Evolutionary conservation across 2,329 filamentous ascomycete species (phyloP).

Genomic region (Xylaria sp.): DNA sequence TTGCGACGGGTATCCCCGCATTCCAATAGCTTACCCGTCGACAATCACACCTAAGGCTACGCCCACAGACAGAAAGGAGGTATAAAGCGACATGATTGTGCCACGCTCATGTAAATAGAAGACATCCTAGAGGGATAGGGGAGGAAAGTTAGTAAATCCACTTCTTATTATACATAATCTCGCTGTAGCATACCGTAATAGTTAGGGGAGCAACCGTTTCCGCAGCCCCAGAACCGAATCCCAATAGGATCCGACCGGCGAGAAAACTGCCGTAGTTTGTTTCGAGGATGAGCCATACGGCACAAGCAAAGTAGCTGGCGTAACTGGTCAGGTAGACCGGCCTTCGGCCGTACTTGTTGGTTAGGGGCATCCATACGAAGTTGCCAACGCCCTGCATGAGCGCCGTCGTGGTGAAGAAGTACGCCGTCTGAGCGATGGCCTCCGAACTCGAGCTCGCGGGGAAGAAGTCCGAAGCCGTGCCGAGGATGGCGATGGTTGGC

Average conservation of each 20-base stretch:
- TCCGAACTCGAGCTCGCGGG: conserved; percentile 37
- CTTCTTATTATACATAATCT: not conserved
- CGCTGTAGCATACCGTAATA: conserved; percentile 21
- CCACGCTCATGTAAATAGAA: conserved; percentile 62
- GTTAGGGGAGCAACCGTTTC: conserved; percentile 47
- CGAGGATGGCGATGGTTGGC: conserved; percentile 53
- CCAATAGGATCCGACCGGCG: conserved; percentile 53
- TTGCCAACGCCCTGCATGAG: conserved; percentile 53
- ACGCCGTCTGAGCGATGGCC: conserved; percentile 49
- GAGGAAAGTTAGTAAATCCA: not conserved
- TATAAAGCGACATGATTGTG: conserved; percentile 52
- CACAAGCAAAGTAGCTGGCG: conserved; percentile 44
- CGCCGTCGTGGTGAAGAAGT: conserved; percentile 56
- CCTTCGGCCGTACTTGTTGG: conserved; percentile 48
- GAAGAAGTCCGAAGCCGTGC: conserved; percentile 51
- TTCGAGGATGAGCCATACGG: conserved; percentile 49
- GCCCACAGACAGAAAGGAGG: conserved; percentile 45
- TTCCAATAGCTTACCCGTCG: conserved; percentile 38
- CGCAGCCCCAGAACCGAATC: conserved; percentile 55
- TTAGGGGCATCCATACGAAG: conserved; percentile 50
- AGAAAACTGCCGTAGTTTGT: conserved; percentile 46
- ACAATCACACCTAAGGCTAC: conserved; percentile 48
- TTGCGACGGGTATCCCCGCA: not conserved
- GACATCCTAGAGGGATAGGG: conserved; percentile 47
- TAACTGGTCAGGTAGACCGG: conserved; percentile 49